Percentiles rank a stretch among this genome's conserved stretches.
Evolutionary conservation across 2,329 filamentous ascomycete species (phyloP).

Genomic region (Curvularia hawaiiensis): DNA sequence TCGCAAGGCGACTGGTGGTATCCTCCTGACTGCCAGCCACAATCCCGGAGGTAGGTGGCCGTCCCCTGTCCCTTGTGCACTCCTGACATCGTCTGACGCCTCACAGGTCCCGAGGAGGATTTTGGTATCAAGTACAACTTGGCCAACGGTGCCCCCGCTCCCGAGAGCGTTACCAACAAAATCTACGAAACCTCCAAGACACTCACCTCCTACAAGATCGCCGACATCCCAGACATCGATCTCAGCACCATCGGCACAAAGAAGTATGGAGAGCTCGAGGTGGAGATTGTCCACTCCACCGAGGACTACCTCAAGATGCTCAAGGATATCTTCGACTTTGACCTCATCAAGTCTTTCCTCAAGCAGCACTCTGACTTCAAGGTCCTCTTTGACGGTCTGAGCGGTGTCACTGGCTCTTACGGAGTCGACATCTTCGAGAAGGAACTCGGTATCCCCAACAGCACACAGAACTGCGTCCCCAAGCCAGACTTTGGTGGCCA

Average conservation of each 20-base stretch:
- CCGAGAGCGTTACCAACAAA: constrained; percentile 96
- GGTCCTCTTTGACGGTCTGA: constrained; percentile 92
- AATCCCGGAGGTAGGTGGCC: constrained; percentile 84
- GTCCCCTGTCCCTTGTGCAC: background rate
- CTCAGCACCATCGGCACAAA: constrained; percentile 80
- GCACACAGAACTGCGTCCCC: constrained; percentile 89
- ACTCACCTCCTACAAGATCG: constrained; percentile 89
- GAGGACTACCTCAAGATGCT: constrained; percentile 93
- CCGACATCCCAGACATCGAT: constrained; percentile 85
- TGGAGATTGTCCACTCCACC: constrained; percentile 93
- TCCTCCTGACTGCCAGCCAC: constrained; percentile 95
- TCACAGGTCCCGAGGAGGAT: constrained; percentile 82
- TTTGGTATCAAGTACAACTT: constrained; percentile 99
- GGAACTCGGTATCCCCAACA: constrained; percentile 82
- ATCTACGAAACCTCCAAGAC: constrained; percentile 92
- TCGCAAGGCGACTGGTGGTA: constrained; percentile 93
- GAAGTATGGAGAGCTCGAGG: constrained; percentile 84
- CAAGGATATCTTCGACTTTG: constrained; percentile 98
- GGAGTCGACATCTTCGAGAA: constrained; percentile 93
- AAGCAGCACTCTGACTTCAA: constrained; percentile 88
- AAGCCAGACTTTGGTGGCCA: constrained; percentile 95
- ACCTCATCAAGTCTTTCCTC: constrained; percentile 94
- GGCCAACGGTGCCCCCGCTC: constrained; percentile 91
- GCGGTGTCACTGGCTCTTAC: constrained; percentile 94
- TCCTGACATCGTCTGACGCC: background rate